Percentiles rank a stretch among this genome's conserved stretches.
Conservation (phyloP, 1,284 basidiomycete species). For the Microbotryum saponariae region DNA sequence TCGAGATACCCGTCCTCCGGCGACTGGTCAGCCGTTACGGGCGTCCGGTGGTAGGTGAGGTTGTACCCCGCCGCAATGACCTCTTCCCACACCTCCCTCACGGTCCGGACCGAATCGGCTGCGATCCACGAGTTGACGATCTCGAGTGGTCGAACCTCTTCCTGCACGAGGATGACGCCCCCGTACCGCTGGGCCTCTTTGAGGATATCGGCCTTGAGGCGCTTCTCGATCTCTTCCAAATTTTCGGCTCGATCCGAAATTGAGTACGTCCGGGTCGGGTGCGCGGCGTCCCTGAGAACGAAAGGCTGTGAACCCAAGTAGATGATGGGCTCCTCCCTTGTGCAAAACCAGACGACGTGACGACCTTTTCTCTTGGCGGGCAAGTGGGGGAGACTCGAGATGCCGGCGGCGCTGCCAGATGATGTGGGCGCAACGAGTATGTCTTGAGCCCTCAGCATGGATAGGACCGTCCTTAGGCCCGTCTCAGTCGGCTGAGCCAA, state of each 20-base stretch:
- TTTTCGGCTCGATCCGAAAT: conserved; percentile 89
- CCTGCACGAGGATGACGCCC: conserved; percentile 86
- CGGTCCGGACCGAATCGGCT: conserved; percentile 81
- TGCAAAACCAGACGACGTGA: conserved; percentile 49
- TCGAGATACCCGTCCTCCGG: conserved; percentile 83
- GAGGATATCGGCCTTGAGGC: conserved; percentile 89
- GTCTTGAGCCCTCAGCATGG: conserved; percentile 55
- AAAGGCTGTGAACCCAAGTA: conserved; percentile 92
- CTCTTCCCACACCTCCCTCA: conserved; percentile 73
- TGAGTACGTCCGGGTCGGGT: conserved; percentile 70
- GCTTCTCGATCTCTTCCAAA: conserved; percentile 85
- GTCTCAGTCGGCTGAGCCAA: conserved; percentile 91
- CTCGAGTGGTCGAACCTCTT: conserved; percentile 66
- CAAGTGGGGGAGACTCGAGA: neutral
- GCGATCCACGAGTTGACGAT: conserved; percentile 92
- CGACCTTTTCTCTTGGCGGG: conserved; percentile 24
- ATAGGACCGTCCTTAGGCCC: conserved; percentile 84
- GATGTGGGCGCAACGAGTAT: conserved; percentile 54
- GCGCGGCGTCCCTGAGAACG: conserved; percentile 84
- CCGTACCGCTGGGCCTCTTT: conserved; percentile 79
- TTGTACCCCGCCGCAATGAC: conserved; percentile 74
- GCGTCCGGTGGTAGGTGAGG: conserved; percentile 66
- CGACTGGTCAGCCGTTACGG: conserved; percentile 69
- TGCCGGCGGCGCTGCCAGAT: conserved; percentile 43
- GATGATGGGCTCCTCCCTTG: conserved; percentile 51